These are phyloP conservation scores for Trametes sp. DNA, from an alignment of 1,284 basidiomycete genomes.

Conservation along the genomic window DNA sequence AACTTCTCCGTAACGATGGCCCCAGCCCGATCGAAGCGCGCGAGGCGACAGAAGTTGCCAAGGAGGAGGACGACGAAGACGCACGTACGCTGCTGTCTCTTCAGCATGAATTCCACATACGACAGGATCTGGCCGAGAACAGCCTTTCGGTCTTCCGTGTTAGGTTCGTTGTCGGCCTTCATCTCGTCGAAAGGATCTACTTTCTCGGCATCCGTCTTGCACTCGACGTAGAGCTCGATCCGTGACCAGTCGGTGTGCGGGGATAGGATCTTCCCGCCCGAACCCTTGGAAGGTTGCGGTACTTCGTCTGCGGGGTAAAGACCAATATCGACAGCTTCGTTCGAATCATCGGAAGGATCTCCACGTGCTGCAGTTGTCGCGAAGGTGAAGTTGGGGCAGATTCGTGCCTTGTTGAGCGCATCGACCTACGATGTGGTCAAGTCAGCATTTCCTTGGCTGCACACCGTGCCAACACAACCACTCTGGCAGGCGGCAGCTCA, in stretches of 20 bases:
- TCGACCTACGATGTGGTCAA: background rate
- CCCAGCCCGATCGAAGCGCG: slow-evolving; percentile 4
- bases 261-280: background rate
- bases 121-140: background rate
- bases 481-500: too few relatives aligned
- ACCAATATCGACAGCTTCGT: background rate
- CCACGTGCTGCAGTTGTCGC: background rate
- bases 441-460: too few relatives aligned
- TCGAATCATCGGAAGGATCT: background rate
- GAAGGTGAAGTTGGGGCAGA: background rate
- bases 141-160: background rate
- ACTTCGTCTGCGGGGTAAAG: background rate
- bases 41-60: background rate
- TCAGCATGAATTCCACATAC: background rate
- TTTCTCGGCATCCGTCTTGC: background rate
- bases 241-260: background rate
- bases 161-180: background rate
- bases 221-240: slow-evolving; percentile 1
- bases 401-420: background rate
- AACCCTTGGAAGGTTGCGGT: background rate
- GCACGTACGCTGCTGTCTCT: background rate
- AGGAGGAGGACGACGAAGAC: slow-evolving; percentile 3
- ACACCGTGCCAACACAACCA: too few relatives aligned
- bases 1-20: background rate
- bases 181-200: background rate